Percentiles rank a stretch among this genome's conserved stretches.
Conservation (phyloP, 148 eudicot genomes). For the Rhododendron ferrugineum region DNA sequence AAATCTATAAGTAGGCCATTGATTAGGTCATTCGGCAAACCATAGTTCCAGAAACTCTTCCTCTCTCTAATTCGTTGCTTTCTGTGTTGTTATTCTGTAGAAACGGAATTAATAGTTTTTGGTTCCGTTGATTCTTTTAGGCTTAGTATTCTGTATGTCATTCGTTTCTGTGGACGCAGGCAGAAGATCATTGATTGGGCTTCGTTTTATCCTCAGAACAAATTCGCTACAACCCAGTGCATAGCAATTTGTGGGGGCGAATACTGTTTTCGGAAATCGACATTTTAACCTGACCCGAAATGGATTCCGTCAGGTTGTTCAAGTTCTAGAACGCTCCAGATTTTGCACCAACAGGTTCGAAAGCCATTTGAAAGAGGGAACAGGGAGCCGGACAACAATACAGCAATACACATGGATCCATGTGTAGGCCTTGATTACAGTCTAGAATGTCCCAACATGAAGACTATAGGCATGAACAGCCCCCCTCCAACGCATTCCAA, state of each 20-base stretch:
- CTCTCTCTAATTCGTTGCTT: too few species aligned
- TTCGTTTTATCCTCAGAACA: too few species aligned
- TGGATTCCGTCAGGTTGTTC: neutral
- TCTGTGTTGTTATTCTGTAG: neutral
- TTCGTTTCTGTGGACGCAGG: neutral
- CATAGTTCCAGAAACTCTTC: too few species aligned
- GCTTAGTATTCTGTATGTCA: neutral
- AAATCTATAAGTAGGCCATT: too few species aligned
- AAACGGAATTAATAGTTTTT: too few species aligned
- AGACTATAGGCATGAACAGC: neutral
- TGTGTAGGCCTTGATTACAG: too few species aligned
- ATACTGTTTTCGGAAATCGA: neutral
- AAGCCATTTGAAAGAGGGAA: too few species aligned
- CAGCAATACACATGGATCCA: too few species aligned
- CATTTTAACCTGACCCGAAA: neutral
- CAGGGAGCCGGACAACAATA: too few species aligned
- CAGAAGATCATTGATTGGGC: neutral
- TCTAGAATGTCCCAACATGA: too few species aligned
- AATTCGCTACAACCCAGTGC: neutral
- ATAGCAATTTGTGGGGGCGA: neutral
- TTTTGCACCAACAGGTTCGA: too few species aligned
- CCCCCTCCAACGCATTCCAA: constrained; percentile 20
- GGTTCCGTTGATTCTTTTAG: neutral
- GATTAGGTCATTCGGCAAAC: too few species aligned
- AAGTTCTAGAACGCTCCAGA: neutral